Percentiles rank a stretch among this genome's conserved stretches.
phyloP scores from a whole-genome alignment of 2,329 filamentous ascomycete species.

The Stemphylium vesicarium region DNA sequence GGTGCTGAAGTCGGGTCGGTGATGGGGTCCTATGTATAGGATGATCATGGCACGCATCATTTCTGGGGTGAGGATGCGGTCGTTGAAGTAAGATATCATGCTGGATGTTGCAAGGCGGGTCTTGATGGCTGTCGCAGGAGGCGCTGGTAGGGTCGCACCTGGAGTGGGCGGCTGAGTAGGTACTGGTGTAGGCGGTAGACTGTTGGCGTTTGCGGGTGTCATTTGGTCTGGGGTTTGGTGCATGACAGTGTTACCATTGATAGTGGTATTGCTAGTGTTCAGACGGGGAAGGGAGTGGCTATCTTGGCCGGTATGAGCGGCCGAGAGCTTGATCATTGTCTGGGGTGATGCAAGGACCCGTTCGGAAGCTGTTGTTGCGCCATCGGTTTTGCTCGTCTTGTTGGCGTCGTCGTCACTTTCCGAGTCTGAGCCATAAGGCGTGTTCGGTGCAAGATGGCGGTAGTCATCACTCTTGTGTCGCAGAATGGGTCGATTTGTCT shows the following conservation, averaged over 20 bases:
- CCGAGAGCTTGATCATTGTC: slow-evolving; percentile 48
- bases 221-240: slow-evolving; percentile 30
- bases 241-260: slow-evolving; percentile 22
- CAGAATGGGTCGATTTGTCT: slow-evolving; percentile 79
- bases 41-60: slow-evolving; percentile 99
- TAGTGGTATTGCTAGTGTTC: slow-evolving; percentile 24
- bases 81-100: slow-evolving; percentile 99
- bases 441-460: slow-evolving; percentile 77
- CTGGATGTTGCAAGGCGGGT: slow-evolving; percentile 92
- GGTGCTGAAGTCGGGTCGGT: slow-evolving; percentile 88
- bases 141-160: slow-evolving; percentile 35
- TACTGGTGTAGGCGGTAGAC: slow-evolving; percentile 28
- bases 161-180: slow-evolving; percentile 24
- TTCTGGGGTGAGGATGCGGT: slow-evolving; percentile 90
- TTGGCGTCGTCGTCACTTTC: slow-evolving; percentile 53
- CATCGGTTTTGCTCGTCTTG: slow-evolving; percentile 15
- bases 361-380: slow-evolving; percentile 26
- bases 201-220: slow-evolving; percentile 16
- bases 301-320: slow-evolving; percentile 48
- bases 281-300: slow-evolving; percentile 22
- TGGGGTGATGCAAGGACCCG: slow-evolving; percentile 39
- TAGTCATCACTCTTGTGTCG: slow-evolving; percentile 89
- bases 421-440: slow-evolving; percentile 80
- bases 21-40: slow-evolving; percentile 91
- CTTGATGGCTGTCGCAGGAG: slow-evolving; percentile 62